A percentile compares a stretch with the other conserved stretches of the same genome.
phyloP scores from a whole-genome alignment of 352 stramenopile genomes.

The Phytophthora foliorum region DNA sequence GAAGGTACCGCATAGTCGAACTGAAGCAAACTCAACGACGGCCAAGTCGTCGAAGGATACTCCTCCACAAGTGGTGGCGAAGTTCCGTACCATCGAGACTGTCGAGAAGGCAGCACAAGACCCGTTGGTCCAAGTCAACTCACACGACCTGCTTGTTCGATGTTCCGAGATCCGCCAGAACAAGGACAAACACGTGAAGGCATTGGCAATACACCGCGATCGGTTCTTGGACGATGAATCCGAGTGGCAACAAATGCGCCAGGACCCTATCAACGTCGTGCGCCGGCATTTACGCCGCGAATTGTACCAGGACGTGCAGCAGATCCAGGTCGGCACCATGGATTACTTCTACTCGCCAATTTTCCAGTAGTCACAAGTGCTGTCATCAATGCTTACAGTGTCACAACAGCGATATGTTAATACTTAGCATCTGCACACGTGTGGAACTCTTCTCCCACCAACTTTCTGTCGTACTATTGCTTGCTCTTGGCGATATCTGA shows the following conservation, averaged over 20 bases:
- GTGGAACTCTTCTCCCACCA: constrained; percentile 14
- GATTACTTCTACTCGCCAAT: constrained; percentile 76
- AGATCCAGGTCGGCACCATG: constrained; percentile 70
- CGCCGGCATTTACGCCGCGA: constrained; percentile 62
- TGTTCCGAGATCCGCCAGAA: constrained; percentile 74
- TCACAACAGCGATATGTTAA: constrained; percentile 12
- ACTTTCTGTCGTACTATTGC: constrained; percentile 23
- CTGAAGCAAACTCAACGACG: not conserved
- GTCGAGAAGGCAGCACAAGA: constrained; percentile 68
- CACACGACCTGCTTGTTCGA: constrained; percentile 77
- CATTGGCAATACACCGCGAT: constrained; percentile 55
- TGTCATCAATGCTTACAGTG: constrained; percentile 2
- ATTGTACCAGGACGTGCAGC: constrained; percentile 65
- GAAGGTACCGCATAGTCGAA: not conserved
- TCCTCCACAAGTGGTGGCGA: constrained; percentile 2
- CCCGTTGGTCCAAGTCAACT: constrained; percentile 59
- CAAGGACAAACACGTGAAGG: constrained; percentile 53
- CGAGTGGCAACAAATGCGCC: constrained; percentile 71
- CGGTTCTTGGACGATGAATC: constrained; percentile 65
- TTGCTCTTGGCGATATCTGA: constrained; percentile 10
- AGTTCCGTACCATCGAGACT: constrained; percentile 68
- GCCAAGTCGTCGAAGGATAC: constrained; percentile 11
- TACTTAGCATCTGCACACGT: constrained; percentile 21
- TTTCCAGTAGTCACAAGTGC: constrained; percentile 42
- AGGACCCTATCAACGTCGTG: constrained; percentile 77